These are phyloP conservation scores for Trypanosoma mega DNA, from an alignment of 208 protist genomes.

Conservation along the genomic window DNA sequence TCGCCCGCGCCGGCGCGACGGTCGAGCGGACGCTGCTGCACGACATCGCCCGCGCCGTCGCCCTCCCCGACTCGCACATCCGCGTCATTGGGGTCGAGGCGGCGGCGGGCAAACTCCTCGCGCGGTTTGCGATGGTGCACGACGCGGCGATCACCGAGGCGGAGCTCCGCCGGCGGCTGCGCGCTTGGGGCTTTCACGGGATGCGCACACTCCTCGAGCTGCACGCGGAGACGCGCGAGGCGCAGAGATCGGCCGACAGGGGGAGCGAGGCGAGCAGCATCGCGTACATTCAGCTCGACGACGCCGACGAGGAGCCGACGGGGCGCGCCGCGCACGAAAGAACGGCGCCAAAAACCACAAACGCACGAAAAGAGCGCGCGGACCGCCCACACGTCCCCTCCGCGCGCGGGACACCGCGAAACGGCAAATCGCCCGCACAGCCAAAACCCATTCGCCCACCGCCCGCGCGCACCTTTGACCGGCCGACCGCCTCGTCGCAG, in stretches of 20 bases:
- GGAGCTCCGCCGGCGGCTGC: conserved; percentile 26
- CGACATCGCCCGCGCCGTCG: conserved; percentile 39
- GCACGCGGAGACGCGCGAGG: background rate
- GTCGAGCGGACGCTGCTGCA: conserved; percentile 48
- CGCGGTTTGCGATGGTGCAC: conserved; percentile 38
- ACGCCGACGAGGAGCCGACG: too few species aligned
- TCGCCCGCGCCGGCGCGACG: conserved; percentile 28
- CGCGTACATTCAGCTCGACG: too few species aligned
- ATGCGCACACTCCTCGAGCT: conserved; percentile 33
- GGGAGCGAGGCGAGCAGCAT: too few species aligned
- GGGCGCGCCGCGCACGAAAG: too few species aligned
- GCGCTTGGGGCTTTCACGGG: conserved; percentile 24
- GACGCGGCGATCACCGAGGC: conserved; percentile 10
- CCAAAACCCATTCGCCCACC: too few species aligned
- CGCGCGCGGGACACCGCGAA: too few species aligned
- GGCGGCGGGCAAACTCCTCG: conserved; percentile 25
- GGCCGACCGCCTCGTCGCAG: too few species aligned
- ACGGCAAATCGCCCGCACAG: too few species aligned
- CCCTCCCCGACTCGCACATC: conserved; percentile 36
- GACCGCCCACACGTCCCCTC: too few species aligned
- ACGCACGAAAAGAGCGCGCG: too few species aligned
- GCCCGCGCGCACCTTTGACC: too few species aligned
- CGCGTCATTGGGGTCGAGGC: conserved; percentile 33
- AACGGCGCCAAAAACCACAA: too few species aligned
- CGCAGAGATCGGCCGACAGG: conserved; percentile 14